Evolutionary conservation across 2,329 filamentous ascomycete genomes (phyloP).

Genomic region (Aureobasidium uvarum): DNA sequence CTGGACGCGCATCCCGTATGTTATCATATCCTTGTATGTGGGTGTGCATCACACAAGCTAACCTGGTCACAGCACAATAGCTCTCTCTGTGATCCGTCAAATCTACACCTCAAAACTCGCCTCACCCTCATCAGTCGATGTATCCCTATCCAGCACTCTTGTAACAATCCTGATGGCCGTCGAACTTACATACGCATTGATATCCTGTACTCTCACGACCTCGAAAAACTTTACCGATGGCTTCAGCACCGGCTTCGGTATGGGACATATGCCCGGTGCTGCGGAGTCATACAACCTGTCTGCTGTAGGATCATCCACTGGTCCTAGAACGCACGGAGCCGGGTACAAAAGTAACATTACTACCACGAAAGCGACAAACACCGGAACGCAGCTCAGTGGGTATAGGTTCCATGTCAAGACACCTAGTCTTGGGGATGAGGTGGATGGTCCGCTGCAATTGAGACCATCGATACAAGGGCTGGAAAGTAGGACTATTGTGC

Average conservation of each 20-base stretch:
- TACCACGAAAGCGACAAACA: neutral
- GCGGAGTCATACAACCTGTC: constrained; percentile 36
- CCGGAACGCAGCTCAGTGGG: neutral
- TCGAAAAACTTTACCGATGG: constrained; percentile 44
- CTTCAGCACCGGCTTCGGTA: constrained; percentile 44
- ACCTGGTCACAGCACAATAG: constrained; percentile 34
- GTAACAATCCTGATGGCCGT: constrained; percentile 41
- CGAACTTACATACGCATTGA: constrained; percentile 44
- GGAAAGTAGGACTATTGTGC: neutral
- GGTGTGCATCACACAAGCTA: neutral
- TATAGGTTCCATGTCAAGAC: constrained; percentile 3
- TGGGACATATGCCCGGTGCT: constrained; percentile 35
- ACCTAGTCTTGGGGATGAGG: neutral
- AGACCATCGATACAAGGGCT: neutral
- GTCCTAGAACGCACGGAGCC: neutral
- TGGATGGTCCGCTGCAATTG: neutral
- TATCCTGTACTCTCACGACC: constrained; percentile 45
- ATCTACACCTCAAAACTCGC: constrained; percentile 37
- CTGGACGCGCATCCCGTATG: constrained; percentile 40
- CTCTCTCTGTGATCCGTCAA: constrained; percentile 40
- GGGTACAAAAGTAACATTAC: neutral
- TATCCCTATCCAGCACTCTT: constrained; percentile 37
- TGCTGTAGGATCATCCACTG: neutral
- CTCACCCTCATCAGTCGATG: constrained; percentile 33
- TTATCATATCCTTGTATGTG: neutral